Evolutionary conservation across 2,329 filamentous ascomycete genomes (phyloP), one percentile per base, ranked within the genome.

Genomic region (Penicillium sp.): DNA sequence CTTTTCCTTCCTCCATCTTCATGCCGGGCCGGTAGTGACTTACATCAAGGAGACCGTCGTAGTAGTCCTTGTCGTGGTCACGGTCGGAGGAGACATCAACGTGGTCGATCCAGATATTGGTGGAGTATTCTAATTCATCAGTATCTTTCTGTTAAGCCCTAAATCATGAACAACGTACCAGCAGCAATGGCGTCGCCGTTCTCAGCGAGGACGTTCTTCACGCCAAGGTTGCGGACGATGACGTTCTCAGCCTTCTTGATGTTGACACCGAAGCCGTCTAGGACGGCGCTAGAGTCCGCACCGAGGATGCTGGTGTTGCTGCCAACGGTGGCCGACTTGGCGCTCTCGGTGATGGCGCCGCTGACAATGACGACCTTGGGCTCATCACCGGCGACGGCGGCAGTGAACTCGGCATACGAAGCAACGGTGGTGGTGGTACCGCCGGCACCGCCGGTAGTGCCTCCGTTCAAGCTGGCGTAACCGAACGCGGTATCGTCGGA

Each of bases 41-140:
- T 62, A 74, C 77, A 68, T 91, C 89, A 51, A 88, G 76, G 1
- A 91, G 83, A 35, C 89, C 88, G 60, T 91, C 89, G 71, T 89
- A 90, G 79, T 85, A 89, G 79, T 91, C 87, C 79, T 91, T 91
- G 79, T 83, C 86, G 71, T 85, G 80, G 68, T 83, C 78, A 38
- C 73, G 71, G 76, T 90, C 84, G 26, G 85, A 86, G 5, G 84
- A 87, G 23, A 91, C 81, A 66, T 91, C 88, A 72, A 83, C 82
- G 78, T 90, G 88, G 77, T 91, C 88, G 54, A 91, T 78, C 88
- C 88, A 91, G 70, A 87, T 80, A 66, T 88, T 88, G 66, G 56
- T 72, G 11, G 71, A 69, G 55, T 71, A 65, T 52, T 74, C 72
- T 74, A 45, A 3, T 5, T 26, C 7, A 31, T 54, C 21, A 51